Conservation (phyloP, 768 basidiomycete genomes). For the Psilocybe cyanescens region DNA sequence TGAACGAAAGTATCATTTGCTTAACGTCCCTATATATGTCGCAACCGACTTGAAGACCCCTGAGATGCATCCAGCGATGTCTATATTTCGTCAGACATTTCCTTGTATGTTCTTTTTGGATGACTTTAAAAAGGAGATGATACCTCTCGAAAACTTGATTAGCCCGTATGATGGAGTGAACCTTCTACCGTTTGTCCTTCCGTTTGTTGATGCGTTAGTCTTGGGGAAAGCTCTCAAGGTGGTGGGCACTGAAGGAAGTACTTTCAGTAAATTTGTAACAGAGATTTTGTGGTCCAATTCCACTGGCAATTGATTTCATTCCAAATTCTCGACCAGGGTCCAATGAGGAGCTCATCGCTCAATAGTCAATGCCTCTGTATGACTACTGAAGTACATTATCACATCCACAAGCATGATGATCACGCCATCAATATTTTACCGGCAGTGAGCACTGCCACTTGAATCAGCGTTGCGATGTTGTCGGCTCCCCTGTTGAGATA, state of each 20-base stretch:
- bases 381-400: too few relatives aligned
- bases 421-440: conserved; percentile 2
- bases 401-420: background rate
- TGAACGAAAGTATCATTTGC: conserved; percentile 8
- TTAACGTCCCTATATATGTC: conserved; percentile 26
- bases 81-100: conserved; percentile 27
- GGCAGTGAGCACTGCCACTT: conserved; percentile 13
- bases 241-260: conserved; percentile 75
- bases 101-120: conserved; percentile 30
- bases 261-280: conserved; percentile 71
- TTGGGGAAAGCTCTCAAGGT: conserved; percentile 58
- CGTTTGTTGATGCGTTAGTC: conserved; percentile 76
- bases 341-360: too few relatives aligned
- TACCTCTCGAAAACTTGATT: conserved; percentile 18
- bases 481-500: conserved; percentile 12
- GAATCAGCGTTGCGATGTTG: conserved; percentile 18
- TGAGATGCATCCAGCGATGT: conserved; percentile 24
- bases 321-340: too few relatives aligned
- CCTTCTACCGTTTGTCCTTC: conserved; percentile 40
- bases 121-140: conserved; percentile 25
- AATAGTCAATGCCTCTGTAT: too few relatives aligned
- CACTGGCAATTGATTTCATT: background rate
- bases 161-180: conserved; percentile 29
- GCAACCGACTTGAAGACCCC: conserved; percentile 29
- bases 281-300: conserved; percentile 66